Base-by-base conservation (phyloP, 192 early-diverging fungal species). In the Borealophlyctis nickersoniae region DNA sequence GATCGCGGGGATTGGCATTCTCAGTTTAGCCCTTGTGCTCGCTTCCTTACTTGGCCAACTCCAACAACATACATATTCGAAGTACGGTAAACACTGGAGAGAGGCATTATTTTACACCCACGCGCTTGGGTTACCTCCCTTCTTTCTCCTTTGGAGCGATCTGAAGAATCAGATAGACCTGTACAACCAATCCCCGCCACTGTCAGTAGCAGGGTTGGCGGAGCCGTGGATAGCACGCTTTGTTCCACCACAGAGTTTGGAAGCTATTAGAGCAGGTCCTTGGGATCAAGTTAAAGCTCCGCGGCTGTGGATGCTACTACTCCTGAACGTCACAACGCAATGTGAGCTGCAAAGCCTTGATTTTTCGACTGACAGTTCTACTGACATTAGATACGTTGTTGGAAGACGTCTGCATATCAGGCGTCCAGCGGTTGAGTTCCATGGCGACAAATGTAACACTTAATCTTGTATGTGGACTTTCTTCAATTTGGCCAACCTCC, bases 21-120 rank as follows among this genome's bases (percentile, higher is more conserved):
- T 96, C 26, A 71, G 79, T 1, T 27, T 89, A 4, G 90, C 90
- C 4, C 80, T 96, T 64, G 69, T 91, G 19, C 59, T 94, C 16
- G 89, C 92, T 0, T 88, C 88, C 32, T 58, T 91, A 16, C 82
- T 96, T 62, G 93, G 93, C 0, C 76, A 93, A 56, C 85, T 84
- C 56, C 93, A 96, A 66, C 92, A 96, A 63, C 33, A 75, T 0
- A 92, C 89, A 16, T 94, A 93, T 62, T 63, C 73, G 11, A 83
- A 77, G 48, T 93, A 91, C 51, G 88, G 90, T 19, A 82, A 86
- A 29, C 81, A 88, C 52, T 96, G 93, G 93, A 79, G 85, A 19
- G 93, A 96, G 68, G 92, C 89, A 0, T 73, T 96, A 22, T 96
- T 96, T 68, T 96, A 96, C 60, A 87, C 84, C 3, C 93, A 96